Base-by-base conservation (phyloP, 495 filamentous ascomycete species). In the Baudoinia panamericana region DNA sequence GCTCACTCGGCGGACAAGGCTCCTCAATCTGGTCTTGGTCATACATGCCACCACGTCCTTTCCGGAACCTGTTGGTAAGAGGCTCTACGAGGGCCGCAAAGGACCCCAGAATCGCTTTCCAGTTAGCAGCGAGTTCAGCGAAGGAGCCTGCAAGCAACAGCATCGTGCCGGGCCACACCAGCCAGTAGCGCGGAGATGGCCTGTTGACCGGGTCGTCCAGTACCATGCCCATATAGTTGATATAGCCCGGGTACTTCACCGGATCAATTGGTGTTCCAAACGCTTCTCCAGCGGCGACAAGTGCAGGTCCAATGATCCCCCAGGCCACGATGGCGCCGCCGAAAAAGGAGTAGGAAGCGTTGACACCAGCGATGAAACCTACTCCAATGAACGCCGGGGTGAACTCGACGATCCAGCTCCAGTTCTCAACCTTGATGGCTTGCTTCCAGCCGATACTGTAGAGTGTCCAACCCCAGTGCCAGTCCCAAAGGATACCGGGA, bases 391-490 rank as follows among this genome's bases (percentile, higher is more conserved):
- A 45, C 5, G 42, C 42, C 3, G 42, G 42, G 1, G 42, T 45
- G 21, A 45, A 12, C 42, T 45, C 42, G 5, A 45, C 9, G n/a
- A 45, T 25, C 42, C 42, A 45, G 23, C 23, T 30, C 42, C 42
- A 45, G 19, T 45, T 45, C 42, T 45, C 42, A 15, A 45, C 42
- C 15, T 39, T 38, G 17, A 45, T 20, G n/a, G 42, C 42, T 16
- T 32, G 29, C 19, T 37, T 37, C 42, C 42, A 45, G 32, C 42
- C 42, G 15, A 45, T 37, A 18, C 42, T 37, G 28, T 45, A 45
- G 25, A 45, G 42, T 22, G 42, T 45, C 42, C 42, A 45, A 18
- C 42, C 42, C 42, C 42, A 43, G 20, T 43, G 31, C 42, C 42
- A 45, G 21, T 45, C 42, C 42, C 42, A 45, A 2, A 45, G 17